These are phyloP conservation scores for Saxophila tyrrhenica DNA, from an alignment of 495 filamentous ascomycete genomes.

Conservation along the genomic window DNA sequence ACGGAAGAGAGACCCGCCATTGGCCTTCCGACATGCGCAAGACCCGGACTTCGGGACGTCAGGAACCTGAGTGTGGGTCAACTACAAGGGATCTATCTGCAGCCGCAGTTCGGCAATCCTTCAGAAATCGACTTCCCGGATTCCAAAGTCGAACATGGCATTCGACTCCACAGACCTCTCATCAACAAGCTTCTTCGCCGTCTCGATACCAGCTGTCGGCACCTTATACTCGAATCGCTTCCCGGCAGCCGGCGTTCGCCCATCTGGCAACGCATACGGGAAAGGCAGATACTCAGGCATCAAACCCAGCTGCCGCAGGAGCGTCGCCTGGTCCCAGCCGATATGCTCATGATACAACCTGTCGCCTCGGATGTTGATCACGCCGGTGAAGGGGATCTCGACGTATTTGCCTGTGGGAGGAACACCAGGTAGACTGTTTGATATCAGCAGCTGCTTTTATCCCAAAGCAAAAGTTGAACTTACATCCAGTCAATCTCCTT, in stretches of 20 bases:
- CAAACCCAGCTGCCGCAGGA: slow-evolving; percentile 13
- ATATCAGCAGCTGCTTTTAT: slow-evolving; percentile 1
- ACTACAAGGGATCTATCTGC: too few relatives aligned
- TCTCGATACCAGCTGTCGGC: slow-evolving; percentile 9
- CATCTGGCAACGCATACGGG: slow-evolving; percentile 41
- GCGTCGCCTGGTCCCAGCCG: slow-evolving; percentile 11
- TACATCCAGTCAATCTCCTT: slow-evolving; percentile 18
- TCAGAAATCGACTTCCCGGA: background rate
- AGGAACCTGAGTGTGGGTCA: too few relatives aligned
- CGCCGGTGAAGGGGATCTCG: slow-evolving; percentile 12
- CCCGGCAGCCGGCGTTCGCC: slow-evolving; percentile 27
- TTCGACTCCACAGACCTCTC: slow-evolving; percentile 10
- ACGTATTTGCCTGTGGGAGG: slow-evolving; percentile 7
- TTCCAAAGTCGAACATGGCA: slow-evolving; percentile 5
- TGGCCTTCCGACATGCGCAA: too few relatives aligned
- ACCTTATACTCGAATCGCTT: slow-evolving; percentile 44
- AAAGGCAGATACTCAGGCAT: slow-evolving; percentile 34
- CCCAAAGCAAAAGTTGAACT: background rate
- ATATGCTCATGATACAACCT: slow-evolving; percentile 18
- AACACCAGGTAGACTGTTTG: slow-evolving; percentile 11
- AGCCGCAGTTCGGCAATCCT: too few relatives aligned
- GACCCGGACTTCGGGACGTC: too few relatives aligned
- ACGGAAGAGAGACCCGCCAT: too few relatives aligned
- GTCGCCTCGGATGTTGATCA: slow-evolving; percentile 13
- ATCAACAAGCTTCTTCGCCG: slow-evolving; percentile 7